Conservation (phyloP, 139 green algal species). For the Dunaliella primolecta region DNA sequence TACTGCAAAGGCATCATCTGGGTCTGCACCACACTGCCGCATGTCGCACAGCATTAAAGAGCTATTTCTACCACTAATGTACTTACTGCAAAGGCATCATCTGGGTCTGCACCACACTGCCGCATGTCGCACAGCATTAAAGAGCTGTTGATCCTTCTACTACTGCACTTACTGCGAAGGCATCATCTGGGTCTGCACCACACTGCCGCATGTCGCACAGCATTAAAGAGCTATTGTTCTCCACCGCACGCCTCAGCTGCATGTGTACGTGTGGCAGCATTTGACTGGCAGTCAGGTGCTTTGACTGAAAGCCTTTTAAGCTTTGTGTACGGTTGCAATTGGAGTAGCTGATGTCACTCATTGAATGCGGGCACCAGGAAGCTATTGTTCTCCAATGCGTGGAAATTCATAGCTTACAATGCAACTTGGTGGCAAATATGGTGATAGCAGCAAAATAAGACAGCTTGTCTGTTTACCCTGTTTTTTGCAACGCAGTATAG, state of each 20-base stretch:
- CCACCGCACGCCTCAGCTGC: slow-evolving; percentile 2
- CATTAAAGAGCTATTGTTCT: slow-evolving; percentile 5
- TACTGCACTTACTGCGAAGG: slow-evolving; percentile 18
- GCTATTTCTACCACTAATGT: not conserved
- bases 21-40: too few species aligned
- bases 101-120: too few species aligned
- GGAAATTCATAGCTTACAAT: not conserved
- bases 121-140: not conserved
- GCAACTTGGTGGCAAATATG: not conserved
- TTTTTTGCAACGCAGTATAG: too few species aligned
- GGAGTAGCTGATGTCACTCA: not conserved
- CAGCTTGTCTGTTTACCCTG: too few species aligned
- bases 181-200: slow-evolving; percentile 37
- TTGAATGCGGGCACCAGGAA: not conserved
- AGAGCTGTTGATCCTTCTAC: not conserved
- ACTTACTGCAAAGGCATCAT: slow-evolving; percentile 17
- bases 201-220: slow-evolving; percentile 37
- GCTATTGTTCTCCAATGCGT: not conserved
- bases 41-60: not conserved
- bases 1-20: not conserved
- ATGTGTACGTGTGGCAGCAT: not conserved
- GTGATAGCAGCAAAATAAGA: too few species aligned
- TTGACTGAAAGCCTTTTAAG: not conserved
- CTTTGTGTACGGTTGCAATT: not conserved
- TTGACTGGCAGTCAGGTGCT: not conserved